Percentiles rank a stretch among this genome's conserved stretches.
Evolutionary conservation across 495 filamentous ascomycete species (phyloP).

Genomic region (Immersiella caudata): DNA sequence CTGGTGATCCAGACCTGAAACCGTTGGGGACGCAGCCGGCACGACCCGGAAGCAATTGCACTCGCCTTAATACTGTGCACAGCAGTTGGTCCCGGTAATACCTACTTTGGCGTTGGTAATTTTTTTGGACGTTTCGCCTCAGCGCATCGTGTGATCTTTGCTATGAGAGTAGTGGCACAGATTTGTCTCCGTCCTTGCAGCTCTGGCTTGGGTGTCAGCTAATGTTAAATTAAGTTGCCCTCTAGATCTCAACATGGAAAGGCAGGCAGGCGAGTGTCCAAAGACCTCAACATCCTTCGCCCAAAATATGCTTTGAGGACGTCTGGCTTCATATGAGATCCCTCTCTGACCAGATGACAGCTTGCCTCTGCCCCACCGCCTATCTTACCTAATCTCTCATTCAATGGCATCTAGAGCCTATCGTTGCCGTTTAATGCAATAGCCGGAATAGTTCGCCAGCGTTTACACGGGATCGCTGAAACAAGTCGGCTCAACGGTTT

Average conservation of each 20-base stretch:
- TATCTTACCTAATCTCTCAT: not conserved
- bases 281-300: too few species aligned
- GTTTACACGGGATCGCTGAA: not conserved
- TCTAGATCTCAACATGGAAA: too few species aligned
- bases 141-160: not conserved
- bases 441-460: not conserved
- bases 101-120: not conserved
- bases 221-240: too few species aligned
- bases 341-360: too few species aligned
- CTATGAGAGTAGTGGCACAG: not conserved
- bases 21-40: not conserved
- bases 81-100: not conserved
- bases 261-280: too few species aligned
- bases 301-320: too few species aligned
- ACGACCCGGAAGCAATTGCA: not conserved
- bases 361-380: not conserved
- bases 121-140: not conserved
- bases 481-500: not conserved
- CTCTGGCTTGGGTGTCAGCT: too few species aligned
- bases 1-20: not conserved
- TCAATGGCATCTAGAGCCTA: not conserved
- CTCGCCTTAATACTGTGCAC: not conserved
- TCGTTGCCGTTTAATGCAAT: not conserved
- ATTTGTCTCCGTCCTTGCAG: not conserved
- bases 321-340: too few species aligned